phyloP scores from a whole-genome alignment of 371 early-diverging fungal genomes.

The Basidiobolus meristosporus region DNA sequence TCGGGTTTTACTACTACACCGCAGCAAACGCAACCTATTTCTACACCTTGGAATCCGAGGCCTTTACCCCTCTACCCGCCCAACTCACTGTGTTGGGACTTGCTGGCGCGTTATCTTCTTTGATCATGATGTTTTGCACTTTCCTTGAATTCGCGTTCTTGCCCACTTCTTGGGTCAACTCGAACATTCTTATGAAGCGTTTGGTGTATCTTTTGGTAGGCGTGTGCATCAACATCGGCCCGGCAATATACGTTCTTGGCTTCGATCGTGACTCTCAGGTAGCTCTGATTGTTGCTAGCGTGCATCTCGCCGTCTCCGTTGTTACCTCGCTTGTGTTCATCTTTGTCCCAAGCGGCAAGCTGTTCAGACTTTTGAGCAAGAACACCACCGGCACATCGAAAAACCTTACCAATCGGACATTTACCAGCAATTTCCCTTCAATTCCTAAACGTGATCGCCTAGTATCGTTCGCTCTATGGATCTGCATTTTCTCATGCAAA shows the following conservation, averaged over 20 bases:
- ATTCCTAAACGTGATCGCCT: conserved; percentile 50
- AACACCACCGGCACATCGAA: conserved; percentile 11
- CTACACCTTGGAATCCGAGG: conserved; percentile 14
- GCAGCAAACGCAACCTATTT: conserved; percentile 21
- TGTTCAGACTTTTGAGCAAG: conserved; percentile 32
- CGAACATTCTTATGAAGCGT: conserved; percentile 33
- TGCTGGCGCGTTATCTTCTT: conserved; percentile 51
- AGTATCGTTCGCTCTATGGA: conserved; percentile 60
- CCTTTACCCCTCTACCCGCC: conserved; percentile 15
- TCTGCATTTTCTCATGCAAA: conserved; percentile 55
- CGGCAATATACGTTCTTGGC: conserved; percentile 36
- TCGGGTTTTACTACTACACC: conserved; percentile 62
- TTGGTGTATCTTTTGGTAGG: conserved; percentile 33
- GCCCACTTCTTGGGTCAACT: conserved; percentile 33
- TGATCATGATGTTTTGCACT: conserved; percentile 42
- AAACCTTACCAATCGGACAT: conserved; percentile 37
- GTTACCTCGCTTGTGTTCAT: conserved; percentile 40
- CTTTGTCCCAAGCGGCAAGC: conserved; percentile 38
- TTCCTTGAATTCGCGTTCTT: conserved; percentile 50
- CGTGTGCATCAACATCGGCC: conserved; percentile 39
- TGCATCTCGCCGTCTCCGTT: conserved; percentile 43
- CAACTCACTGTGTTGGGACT: conserved; percentile 50
- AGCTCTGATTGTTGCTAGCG: conserved; percentile 33
- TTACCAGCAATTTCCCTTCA: conserved; percentile 63
- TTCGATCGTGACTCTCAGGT: conserved; percentile 17